Percentiles rank a stretch among this genome's conserved stretches.
phyloP scores from a whole-genome alignment of 495 filamentous ascomycete genomes.

The Penicillium waksmanii region DNA sequence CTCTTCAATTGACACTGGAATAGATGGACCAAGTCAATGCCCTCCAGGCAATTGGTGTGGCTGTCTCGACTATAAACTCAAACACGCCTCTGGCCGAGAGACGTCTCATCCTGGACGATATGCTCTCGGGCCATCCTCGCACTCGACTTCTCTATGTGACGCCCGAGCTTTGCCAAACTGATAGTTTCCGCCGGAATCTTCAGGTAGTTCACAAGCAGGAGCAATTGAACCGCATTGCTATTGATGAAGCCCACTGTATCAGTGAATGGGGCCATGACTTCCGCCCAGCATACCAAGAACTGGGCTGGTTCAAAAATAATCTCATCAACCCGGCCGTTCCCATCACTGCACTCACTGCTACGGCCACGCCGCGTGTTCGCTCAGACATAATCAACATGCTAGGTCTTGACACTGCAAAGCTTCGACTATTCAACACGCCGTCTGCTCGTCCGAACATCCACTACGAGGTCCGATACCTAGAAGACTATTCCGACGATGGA shows the following conservation, averaged over 20 bases:
- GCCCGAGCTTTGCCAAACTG: constrained; percentile 81
- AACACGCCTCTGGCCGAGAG: constrained; percentile 67
- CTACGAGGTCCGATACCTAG: constrained; percentile 88
- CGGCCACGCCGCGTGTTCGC: constrained; percentile 79
- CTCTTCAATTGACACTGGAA: background rate
- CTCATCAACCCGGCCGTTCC: constrained; percentile 80
- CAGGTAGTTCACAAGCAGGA: constrained; percentile 75
- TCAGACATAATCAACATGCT: constrained; percentile 78
- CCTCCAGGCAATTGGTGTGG: constrained; percentile 70
- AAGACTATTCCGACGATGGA: constrained; percentile 45
- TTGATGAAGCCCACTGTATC: constrained; percentile 97
- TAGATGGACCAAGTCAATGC: constrained; percentile 91
- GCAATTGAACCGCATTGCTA: constrained; percentile 81
- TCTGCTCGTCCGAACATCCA: constrained; percentile 85
- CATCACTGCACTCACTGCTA: constrained; percentile 89
- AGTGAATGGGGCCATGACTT: constrained; percentile 99
- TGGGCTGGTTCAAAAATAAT: constrained; percentile 83
- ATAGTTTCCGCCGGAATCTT: constrained; percentile 76
- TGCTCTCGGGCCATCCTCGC: constrained; percentile 82
- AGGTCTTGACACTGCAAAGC: constrained; percentile 58
- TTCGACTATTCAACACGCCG: constrained; percentile 80
- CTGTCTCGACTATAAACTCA: constrained; percentile 86
- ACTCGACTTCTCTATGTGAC: constrained; percentile 91
- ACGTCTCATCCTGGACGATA: constrained; percentile 72
- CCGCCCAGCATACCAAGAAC: constrained; percentile 83